Evolutionary conservation across 2,329 filamentous ascomycete genomes (phyloP).

Genomic region (Sclerotinia nivalis): DNA sequence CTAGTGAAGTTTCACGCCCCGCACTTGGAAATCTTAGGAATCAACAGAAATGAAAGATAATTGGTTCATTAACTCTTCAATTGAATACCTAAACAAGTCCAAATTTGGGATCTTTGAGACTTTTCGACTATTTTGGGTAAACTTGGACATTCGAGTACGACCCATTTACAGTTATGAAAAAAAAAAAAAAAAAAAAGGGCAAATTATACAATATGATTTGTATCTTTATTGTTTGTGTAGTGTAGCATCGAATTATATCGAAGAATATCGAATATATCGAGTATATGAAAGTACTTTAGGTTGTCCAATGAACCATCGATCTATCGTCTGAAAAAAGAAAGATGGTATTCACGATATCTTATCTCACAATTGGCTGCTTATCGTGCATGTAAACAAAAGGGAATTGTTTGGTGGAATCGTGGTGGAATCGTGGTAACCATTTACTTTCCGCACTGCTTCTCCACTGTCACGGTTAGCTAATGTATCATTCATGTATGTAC

Average conservation of each 20-base stretch:
- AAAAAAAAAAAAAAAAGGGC: not conserved
- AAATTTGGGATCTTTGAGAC: not conserved
- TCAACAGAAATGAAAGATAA: not conserved
- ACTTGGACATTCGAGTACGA: not conserved
- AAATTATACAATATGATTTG: not conserved
- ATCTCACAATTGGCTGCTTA: not conserved
- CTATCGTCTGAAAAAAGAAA: not conserved
- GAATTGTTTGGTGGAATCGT: too few species aligned
- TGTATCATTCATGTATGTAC: slow-evolving; percentile 1
- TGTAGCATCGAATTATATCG: not conserved
- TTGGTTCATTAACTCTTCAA: not conserved
- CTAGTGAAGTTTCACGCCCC: slow-evolving; percentile 7
- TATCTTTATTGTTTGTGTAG: not conserved
- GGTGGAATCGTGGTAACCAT: too few species aligned
- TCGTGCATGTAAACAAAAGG: slow-evolving; percentile 2
- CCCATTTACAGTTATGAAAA: not conserved
- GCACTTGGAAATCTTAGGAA: not conserved
- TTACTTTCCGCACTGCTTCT: not conserved
- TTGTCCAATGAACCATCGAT: not conserved
- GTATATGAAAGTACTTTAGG: not conserved
- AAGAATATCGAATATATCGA: not conserved
- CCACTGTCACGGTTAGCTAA: not conserved
- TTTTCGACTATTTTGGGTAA: not conserved
- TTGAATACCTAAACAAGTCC: not conserved
- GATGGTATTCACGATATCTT: not conserved